Conservation (phyloP, 192 early-diverging fungal genomes). For the Podila minutissima region DNA sequence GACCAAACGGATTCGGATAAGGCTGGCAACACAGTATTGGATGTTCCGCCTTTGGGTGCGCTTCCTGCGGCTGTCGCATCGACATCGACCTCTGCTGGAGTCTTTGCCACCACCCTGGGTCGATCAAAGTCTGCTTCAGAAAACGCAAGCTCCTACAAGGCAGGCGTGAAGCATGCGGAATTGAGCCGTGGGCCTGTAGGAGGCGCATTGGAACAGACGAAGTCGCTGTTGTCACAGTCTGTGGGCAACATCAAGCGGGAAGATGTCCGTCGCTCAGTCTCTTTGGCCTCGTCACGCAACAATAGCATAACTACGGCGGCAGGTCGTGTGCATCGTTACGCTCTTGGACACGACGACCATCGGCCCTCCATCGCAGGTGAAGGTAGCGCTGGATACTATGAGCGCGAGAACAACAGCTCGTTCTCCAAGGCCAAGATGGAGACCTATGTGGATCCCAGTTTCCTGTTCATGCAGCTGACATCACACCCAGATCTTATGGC, state of each 20-base stretch:
- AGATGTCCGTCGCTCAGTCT: conserved; percentile 37
- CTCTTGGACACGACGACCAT: conserved; percentile 38
- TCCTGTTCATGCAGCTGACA: conserved; percentile 73
- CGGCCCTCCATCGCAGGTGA: conserved; percentile 13
- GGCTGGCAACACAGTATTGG: background rate
- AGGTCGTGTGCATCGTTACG: conserved; percentile 26
- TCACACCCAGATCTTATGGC: conserved; percentile 78
- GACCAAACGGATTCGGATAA: conserved; percentile 31
- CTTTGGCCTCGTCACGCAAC: conserved; percentile 30
- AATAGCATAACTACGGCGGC: conserved; percentile 35
- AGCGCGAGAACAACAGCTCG: conserved; percentile 16
- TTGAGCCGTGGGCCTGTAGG: conserved; percentile 35
- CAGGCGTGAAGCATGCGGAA: conserved; percentile 39
- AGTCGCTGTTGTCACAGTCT: conserved; percentile 43
- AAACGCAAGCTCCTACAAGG: conserved; percentile 11
- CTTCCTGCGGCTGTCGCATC: background rate
- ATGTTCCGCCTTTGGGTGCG: background rate
- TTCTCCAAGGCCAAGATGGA: conserved; percentile 47
- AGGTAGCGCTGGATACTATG: conserved; percentile 19
- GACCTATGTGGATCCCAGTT: conserved; percentile 63
- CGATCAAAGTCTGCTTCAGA: conserved; percentile 47
- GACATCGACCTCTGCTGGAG: conserved; percentile 11
- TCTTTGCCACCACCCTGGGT: conserved; percentile 18
- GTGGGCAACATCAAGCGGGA: conserved; percentile 29
- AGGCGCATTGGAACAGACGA: conserved; percentile 45